These are phyloP conservation scores for Agrocybe pediades DNA, from an alignment of 768 basidiomycete species.

Conservation along the genomic window DNA sequence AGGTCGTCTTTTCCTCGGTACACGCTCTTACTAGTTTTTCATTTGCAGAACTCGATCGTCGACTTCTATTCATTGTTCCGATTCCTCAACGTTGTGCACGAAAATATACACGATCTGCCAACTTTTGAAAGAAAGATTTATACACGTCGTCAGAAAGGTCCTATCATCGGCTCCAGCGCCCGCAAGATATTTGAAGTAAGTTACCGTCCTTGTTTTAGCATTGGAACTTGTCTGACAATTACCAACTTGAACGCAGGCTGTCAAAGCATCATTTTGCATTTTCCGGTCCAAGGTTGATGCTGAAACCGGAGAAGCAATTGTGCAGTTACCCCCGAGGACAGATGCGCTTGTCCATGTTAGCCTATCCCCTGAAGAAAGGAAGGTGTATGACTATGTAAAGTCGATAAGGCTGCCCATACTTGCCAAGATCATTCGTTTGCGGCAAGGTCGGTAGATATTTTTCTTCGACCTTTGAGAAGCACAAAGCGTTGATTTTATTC, in stretches of 20 bases:
- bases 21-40: not conserved
- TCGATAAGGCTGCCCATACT: not conserved
- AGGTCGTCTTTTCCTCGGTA: not conserved
- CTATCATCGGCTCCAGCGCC: not conserved
- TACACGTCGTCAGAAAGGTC: not conserved
- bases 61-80: conserved; percentile 5
- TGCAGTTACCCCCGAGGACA: conserved; percentile 4
- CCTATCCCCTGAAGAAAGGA: conserved; percentile 1
- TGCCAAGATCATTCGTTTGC: conserved; percentile 7
- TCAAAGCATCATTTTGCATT: conserved; percentile 7
- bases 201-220: not conserved
- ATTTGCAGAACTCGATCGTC: conserved; percentile 3
- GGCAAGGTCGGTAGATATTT: conserved; percentile 8
- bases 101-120: conserved; percentile 1
- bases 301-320: not conserved
- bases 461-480: not conserved
- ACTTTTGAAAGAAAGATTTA: not conserved
- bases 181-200: not conserved
- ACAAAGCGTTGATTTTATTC: not conserved
- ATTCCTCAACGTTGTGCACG: conserved; percentile 7
- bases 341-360: conserved; percentile 4
- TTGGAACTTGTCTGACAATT: not conserved
- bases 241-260: not conserved
- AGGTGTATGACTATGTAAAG: conserved; percentile 3
- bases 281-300: conserved; percentile 6